These are phyloP conservation scores for Suhomyces xylopsoci DNA, from an alignment of 805 yeast species.

Conservation along the genomic window DNA sequence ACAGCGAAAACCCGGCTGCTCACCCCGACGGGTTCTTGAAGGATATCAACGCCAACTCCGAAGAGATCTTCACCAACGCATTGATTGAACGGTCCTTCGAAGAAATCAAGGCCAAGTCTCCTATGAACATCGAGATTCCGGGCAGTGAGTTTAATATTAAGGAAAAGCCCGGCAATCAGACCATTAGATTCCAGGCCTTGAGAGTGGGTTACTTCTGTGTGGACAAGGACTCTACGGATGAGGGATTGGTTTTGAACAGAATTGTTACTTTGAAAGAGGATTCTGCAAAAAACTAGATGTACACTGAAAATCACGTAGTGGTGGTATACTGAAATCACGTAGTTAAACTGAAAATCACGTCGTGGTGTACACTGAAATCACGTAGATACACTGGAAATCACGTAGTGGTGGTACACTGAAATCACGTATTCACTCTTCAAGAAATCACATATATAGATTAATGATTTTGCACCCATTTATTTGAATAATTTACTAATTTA, in stretches of 20 bases:
- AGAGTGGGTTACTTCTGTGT: constrained; percentile 94
- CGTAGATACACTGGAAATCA: too few relatives aligned
- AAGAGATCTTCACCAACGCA: constrained; percentile 61
- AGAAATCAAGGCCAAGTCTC: constrained; percentile 66
- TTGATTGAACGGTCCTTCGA: constrained; percentile 73
- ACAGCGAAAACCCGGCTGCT: constrained; percentile 84
- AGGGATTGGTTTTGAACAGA: constrained; percentile 73
- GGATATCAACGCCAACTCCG: constrained; percentile 80
- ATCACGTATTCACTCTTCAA: too few relatives aligned
- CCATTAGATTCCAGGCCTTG: constrained; percentile 96
- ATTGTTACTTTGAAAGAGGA: constrained; percentile 93
- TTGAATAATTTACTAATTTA: too few relatives aligned
- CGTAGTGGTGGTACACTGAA: too few relatives aligned
- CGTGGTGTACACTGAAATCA: too few relatives aligned
- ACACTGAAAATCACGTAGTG: too few relatives aligned
- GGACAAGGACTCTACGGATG: constrained; percentile 70
- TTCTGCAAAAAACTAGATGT: constrained; percentile 45
- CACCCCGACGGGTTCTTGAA: constrained; percentile 85
- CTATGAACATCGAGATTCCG: constrained; percentile 64
- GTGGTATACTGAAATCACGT: too few relatives aligned
- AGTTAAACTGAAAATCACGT: too few relatives aligned
- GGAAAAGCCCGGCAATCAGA: constrained; percentile 64
- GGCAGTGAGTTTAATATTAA: constrained; percentile 65
- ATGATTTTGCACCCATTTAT: too few relatives aligned
- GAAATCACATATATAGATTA: too few relatives aligned